phyloP scores from a whole-genome alignment of 306 rosid genomes.

The Comarum palustre region DNA sequence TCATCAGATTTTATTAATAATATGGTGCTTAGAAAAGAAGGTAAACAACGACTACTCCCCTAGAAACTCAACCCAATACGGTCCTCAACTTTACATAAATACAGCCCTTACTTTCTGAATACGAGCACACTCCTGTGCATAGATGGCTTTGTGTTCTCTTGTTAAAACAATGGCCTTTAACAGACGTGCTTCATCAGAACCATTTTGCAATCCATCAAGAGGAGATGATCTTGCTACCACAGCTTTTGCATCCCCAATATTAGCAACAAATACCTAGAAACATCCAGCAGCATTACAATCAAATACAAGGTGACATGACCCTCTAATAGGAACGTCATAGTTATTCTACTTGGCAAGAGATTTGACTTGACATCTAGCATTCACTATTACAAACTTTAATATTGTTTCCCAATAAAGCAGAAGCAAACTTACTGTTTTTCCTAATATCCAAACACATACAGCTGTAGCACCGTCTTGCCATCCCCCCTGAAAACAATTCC shows the following conservation, averaged over 20 bases:
- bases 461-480: slow-evolving; percentile 98
- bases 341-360: background rate
- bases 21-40: background rate
- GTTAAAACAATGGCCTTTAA: slow-evolving; percentile 87
- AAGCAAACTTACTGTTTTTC: slow-evolving; percentile 59
- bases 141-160: slow-evolving; percentile 87
- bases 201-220: slow-evolving; percentile 40
- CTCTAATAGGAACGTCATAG: background rate
- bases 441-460: slow-evolving; percentile 79
- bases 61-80: background rate
- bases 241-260: slow-evolving; percentile 89
- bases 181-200: slow-evolving; percentile 38
- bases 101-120: slow-evolving; percentile 69
- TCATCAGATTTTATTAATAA: background rate
- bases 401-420: slow-evolving; percentile 1
- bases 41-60: background rate
- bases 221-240: slow-evolving; percentile 70
- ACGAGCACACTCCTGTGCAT: slow-evolving; percentile 79
- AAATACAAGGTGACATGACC: background rate
- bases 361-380: background rate
- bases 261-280: slow-evolving; percentile 72
- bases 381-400: background rate
- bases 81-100: slow-evolving; percentile 10
- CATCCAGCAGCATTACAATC: slow-evolving; percentile 16
- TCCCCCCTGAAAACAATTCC: slow-evolving; percentile 57